phyloP scores from a whole-genome alignment of 2,329 filamentous ascomycete species.

The Microcyclospora tardicrescens region DNA sequence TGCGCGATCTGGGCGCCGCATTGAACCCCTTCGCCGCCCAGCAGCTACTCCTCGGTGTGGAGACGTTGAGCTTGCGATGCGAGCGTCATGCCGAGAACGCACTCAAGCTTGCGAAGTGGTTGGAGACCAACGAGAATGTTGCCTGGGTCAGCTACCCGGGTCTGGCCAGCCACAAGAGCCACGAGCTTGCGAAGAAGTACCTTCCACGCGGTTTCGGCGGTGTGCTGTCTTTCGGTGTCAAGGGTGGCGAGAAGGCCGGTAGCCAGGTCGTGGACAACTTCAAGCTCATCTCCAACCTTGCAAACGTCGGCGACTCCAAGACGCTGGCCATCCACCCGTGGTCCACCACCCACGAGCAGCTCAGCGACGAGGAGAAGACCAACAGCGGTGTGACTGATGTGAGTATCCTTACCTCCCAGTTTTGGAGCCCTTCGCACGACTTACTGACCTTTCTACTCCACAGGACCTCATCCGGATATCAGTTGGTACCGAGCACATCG shows the following conservation, averaged over 20 bases:
- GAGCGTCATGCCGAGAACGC: conserved; percentile 83
- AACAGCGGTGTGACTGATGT: conserved; percentile 61
- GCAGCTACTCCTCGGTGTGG: conserved; percentile 75
- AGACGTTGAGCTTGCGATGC: conserved; percentile 76
- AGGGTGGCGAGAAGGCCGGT: conserved; percentile 72
- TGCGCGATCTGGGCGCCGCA: conserved; percentile 70
- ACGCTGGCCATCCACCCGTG: conserved; percentile 90
- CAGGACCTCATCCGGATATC: conserved; percentile 88
- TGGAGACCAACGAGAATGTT: conserved; percentile 72
- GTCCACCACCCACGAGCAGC: conserved; percentile 89
- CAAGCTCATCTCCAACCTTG: conserved; percentile 88
- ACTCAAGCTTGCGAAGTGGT: conserved; percentile 63
- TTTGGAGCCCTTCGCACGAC: not conserved
- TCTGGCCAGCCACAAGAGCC: conserved; percentile 65
- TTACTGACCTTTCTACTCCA: conserved; percentile 7
- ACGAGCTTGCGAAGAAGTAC: conserved; percentile 75
- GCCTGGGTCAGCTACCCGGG: conserved; percentile 92
- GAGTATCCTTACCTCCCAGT: not conserved
- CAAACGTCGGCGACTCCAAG: conserved; percentile 93
- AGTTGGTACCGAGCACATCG: conserved; percentile 90
- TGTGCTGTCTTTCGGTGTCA: conserved; percentile 85
- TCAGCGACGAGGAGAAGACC: conserved; percentile 66
- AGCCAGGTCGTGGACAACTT: conserved; percentile 85
- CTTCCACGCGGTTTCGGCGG: conserved; percentile 74
- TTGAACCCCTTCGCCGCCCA: conserved; percentile 88